Percentiles rank a stretch among this genome's conserved stretches.
These are phyloP conservation scores for Fusarium illudens DNA, from an alignment of 2,329 filamentous ascomycete species.

Conservation along the genomic window DNA sequence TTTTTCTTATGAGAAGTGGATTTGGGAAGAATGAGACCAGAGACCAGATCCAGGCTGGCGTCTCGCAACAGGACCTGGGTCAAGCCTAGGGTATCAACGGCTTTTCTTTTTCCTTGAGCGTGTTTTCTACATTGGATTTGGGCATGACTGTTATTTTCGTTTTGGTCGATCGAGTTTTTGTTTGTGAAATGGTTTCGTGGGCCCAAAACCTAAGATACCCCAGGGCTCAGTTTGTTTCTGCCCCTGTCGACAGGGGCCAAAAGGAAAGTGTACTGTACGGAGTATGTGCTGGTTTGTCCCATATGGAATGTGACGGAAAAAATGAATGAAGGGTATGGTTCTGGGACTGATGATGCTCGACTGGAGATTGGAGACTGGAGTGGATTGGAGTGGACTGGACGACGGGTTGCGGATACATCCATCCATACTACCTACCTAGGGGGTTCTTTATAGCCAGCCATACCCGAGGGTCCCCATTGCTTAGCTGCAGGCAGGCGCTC, in stretches of 20 bases:
- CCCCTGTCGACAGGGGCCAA: neutral
- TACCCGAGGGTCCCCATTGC: neutral
- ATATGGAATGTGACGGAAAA: neutral
- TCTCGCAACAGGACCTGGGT: slow-evolving; percentile 29
- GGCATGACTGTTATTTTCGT: neutral
- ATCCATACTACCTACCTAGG: neutral
- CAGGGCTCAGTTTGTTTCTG: neutral
- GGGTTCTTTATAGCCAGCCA: neutral
- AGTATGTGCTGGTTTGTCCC: neutral
- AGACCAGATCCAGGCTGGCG: slow-evolving; percentile 30
- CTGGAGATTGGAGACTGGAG: neutral
- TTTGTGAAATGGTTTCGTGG: neutral
- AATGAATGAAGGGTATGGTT: neutral
- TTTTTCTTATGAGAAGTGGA: neutral
- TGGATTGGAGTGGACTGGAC: neutral
- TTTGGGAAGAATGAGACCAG: neutral
- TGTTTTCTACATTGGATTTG: neutral
- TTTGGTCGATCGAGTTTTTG: neutral
- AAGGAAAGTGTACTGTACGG: no score
- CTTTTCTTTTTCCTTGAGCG: neutral
- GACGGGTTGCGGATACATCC: neutral
- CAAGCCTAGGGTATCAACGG: slow-evolving; percentile 15
- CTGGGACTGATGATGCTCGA: neutral
- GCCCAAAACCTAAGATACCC: neutral
- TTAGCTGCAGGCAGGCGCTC: neutral